Evolutionary conservation across 2,329 filamentous ascomycete genomes (phyloP).

Genomic region (Tricladium varicosporioides): DNA sequence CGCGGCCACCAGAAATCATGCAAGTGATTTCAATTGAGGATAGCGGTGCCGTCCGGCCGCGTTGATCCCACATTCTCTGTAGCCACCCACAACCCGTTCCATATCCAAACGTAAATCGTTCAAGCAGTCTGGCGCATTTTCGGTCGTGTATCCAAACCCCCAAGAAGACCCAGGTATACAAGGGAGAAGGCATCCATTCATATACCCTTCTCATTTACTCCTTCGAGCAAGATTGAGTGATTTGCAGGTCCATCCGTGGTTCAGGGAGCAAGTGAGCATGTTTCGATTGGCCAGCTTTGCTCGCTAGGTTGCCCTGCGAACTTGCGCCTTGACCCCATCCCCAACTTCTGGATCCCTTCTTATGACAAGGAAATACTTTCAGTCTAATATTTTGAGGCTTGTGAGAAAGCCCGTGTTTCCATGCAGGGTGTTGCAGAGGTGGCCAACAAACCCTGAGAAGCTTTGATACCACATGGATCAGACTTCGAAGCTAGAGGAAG

Average conservation of each 20-base stretch:
- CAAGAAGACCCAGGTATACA: neutral
- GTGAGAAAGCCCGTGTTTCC: neutral
- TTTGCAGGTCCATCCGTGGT: neutral
- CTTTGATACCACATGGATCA: neutral
- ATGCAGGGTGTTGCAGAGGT: conserved; percentile 1
- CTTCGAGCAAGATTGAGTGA: conserved; percentile 5
- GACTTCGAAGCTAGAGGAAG: neutral
- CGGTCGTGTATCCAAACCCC: neutral
- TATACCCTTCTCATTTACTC: conserved; percentile 1
- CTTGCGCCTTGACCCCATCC: neutral
- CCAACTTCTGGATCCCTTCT: neutral
- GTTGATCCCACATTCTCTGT: neutral
- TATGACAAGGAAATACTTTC: neutral
- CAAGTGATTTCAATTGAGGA: neutral
- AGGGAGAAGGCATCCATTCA: conserved; percentile 7
- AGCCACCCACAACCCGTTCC: neutral
- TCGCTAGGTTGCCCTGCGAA: neutral
- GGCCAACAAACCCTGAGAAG: neutral
- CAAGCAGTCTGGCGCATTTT: neutral
- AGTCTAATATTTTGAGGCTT: neutral
- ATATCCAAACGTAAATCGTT: neutral
- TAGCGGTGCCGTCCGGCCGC: neutral
- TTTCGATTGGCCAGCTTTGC: conserved; percentile 10
- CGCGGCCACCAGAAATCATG: neutral
- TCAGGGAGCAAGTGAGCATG: conserved; percentile 9